Evolutionary conservation across 83 land plant genomes (phyloP), one percentile per base, ranked within the genome.

Genomic region (Thuja plicata): DNA sequence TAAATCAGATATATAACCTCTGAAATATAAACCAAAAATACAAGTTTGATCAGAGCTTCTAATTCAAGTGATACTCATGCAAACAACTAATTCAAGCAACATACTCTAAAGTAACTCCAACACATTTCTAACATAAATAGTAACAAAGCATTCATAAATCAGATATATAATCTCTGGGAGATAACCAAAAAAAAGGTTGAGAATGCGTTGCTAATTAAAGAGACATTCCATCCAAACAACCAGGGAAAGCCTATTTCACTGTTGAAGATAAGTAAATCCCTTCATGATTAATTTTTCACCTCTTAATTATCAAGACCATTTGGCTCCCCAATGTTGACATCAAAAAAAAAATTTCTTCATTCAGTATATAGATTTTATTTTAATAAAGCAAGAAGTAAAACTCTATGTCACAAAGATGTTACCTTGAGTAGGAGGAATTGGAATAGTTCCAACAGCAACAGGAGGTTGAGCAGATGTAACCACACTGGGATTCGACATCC

Each of bases 401-500:
- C 19, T 24, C 38, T n/a, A 87, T 77, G 8, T 43, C 54, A 70
- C 27, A 15, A 89, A 87, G 17, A 45, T 86, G 62, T 50, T 30
- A 96, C 98, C 98, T 94, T 97, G 95, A 92, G 93, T 96, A n/a
- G 94, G 92, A 40, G 94, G 92, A 41, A 90, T 86, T 57, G 97
- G 91, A 32, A 97, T 84, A 70, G 96, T 91, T 85, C 94, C 91
- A 77, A 94, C 92, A 88, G 93, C 92, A 89, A 94, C 96, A 91
- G 96, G 93, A 48, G 96, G 91, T 32, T 94, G 96, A 87, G 93
- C 94, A 87, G 98, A 91, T 21, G 98, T 91, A 60, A 96, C 90
- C 32, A 94, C 92, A 85, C 89, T 91, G 54, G 97, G 94, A 92
- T 94, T 97, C 62, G 95, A 94, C 98, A 97, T 97, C 98, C 98